These are phyloP conservation scores for Aphanomyces cochlioides DNA, from an alignment of 352 stramenopile genomes.

Conservation along the genomic window DNA sequence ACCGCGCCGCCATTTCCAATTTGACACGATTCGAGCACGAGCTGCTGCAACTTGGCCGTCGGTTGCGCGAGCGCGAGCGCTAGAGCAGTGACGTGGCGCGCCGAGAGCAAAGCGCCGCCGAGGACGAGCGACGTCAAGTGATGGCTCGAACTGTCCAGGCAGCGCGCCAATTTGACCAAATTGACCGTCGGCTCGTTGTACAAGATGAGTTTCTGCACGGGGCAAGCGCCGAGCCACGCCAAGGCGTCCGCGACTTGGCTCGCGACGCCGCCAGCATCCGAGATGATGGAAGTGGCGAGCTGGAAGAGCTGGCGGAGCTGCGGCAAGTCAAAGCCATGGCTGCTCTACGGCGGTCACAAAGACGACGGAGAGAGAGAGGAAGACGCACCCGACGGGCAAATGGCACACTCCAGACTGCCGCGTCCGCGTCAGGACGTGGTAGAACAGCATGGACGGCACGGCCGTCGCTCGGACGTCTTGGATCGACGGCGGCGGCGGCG, in stretches of 20 bases:
- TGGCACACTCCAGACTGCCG: slow-evolving; percentile 62
- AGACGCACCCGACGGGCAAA: slow-evolving; percentile 46
- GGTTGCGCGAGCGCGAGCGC: slow-evolving; percentile 47
- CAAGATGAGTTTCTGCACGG: slow-evolving; percentile 63
- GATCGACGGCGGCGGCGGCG: no score
- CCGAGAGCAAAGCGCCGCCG: slow-evolving; percentile 46
- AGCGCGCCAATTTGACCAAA: slow-evolving; percentile 36
- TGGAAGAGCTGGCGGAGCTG: slow-evolving; percentile 59
- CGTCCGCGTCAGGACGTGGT: slow-evolving; percentile 64
- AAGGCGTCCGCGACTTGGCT: slow-evolving; percentile 52
- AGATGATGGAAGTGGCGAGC: slow-evolving; percentile 56
- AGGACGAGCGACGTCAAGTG: slow-evolving; percentile 56
- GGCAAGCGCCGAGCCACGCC: slow-evolving; percentile 33
- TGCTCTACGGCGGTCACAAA: slow-evolving; percentile 5
- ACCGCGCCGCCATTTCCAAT: slow-evolving; percentile 43
- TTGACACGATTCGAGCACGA: slow-evolving; percentile 62
- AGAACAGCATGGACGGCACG: slow-evolving; percentile 66
- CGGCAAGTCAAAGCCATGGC: slow-evolving; percentile 38
- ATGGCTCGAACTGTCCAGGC: slow-evolving; percentile 40
- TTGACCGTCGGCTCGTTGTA: slow-evolving; percentile 50
- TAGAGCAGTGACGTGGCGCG: slow-evolving; percentile 41
- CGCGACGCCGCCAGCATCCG: slow-evolving; percentile 41
- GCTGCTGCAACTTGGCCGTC: slow-evolving; percentile 54
- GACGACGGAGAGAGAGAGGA: slow-evolving; percentile 15
- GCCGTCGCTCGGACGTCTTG: slow-evolving; percentile 33